These are phyloP conservation scores for Septoria linicola DNA, from an alignment of 2,329 filamentous ascomycete species.

Conservation along the genomic window DNA sequence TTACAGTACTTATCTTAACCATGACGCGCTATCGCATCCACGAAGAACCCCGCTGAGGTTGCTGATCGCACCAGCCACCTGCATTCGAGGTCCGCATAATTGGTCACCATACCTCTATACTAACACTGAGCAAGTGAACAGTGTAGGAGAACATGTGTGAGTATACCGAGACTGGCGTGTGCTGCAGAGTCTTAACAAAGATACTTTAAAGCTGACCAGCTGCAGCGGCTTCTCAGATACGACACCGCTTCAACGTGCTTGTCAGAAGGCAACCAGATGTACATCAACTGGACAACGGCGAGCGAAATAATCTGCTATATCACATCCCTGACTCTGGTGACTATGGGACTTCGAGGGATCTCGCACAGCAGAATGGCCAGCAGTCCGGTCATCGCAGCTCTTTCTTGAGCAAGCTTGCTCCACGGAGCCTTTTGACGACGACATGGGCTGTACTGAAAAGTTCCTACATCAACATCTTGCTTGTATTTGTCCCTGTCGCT, in stretches of 20 bases:
- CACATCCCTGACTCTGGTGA: constrained; percentile 11
- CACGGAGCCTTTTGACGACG: constrained; percentile 11
- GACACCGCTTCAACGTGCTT: constrained; percentile 18
- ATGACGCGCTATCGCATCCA: too few species aligned
- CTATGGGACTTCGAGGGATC: constrained; percentile 1
- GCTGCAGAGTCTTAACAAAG: too few species aligned
- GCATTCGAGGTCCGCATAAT: too few species aligned
- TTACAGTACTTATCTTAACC: too few species aligned
- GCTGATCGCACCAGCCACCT: too few species aligned
- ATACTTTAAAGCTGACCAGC: background rate
- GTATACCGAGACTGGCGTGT: background rate
- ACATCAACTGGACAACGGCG: constrained; percentile 14
- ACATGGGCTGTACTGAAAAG: constrained; percentile 38
- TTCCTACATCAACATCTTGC: constrained; percentile 65
- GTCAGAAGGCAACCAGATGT: constrained; percentile 7
- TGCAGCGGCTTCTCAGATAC: constrained; percentile 16
- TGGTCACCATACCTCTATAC: too few species aligned
- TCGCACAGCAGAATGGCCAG: background rate
- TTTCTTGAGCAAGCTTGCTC: constrained; percentile 9
- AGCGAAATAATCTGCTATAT: constrained; percentile 13
- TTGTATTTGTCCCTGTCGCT: constrained; percentile 71
- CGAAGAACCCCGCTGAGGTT: too few species aligned
- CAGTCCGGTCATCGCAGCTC: background rate
- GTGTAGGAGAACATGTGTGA: constrained; percentile 10
- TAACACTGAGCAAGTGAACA: too few species aligned